phyloP scores from a whole-genome alignment of 345 rosid species.

The Reutealis trisperma region DNA sequence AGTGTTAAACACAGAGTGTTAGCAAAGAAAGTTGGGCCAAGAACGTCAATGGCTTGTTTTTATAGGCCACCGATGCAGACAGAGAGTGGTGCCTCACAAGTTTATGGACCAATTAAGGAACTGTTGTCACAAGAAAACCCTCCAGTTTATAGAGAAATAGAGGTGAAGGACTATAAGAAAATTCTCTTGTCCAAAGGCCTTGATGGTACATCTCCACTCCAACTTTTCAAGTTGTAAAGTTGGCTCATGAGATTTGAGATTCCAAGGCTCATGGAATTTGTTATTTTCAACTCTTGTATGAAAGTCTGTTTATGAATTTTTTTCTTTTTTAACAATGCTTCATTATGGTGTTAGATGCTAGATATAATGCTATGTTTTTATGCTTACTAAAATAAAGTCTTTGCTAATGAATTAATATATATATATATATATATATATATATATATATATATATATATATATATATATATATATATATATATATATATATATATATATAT shows the following conservation, averaged over 20 bases:
- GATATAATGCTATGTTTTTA: too few species aligned
- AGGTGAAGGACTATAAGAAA: background rate
- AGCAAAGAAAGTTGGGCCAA: background rate
- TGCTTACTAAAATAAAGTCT: too few species aligned
- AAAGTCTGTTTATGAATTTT: too few species aligned
- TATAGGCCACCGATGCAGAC: background rate
- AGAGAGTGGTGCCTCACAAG: background rate
- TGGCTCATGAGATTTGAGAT: background rate
- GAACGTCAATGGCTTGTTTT: constrained; percentile 12
- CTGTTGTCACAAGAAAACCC: constrained; percentile 10
- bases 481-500: too few species aligned
- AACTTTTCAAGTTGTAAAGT: background rate
- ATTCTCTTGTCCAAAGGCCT: background rate
- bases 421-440: too few species aligned
- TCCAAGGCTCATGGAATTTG: background rate
- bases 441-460: too few species aligned
- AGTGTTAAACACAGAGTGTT: constrained; percentile 9
- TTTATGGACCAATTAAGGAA: constrained; percentile 12
- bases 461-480: too few species aligned
- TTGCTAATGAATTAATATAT: too few species aligned
- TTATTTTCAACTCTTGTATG: too few species aligned
- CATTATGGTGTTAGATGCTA: too few species aligned
- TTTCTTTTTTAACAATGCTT: too few species aligned
- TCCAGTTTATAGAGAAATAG: background rate
- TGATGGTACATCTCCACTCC: constrained; percentile 1